These are phyloP conservation scores for Tetrapisispora taiwanensis DNA, from an alignment of 805 yeast species.

Conservation along the genomic window DNA sequence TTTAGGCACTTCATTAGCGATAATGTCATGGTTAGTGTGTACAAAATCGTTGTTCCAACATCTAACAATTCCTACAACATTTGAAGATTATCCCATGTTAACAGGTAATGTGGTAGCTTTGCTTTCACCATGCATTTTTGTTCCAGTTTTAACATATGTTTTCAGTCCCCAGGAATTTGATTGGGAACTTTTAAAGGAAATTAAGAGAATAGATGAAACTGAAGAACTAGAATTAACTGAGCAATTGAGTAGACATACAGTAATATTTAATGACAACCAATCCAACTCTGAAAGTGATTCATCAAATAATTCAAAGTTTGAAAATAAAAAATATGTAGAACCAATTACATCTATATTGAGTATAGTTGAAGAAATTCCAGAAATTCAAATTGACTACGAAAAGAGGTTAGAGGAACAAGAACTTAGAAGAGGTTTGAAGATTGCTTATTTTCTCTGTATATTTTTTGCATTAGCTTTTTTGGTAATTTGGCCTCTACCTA, in stretches of 20 bases:
- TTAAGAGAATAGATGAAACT: slow-evolving; percentile 61
- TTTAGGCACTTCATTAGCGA: slow-evolving; percentile 62
- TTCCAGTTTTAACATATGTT: slow-evolving; percentile 53
- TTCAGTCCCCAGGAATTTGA: slow-evolving; percentile 69
- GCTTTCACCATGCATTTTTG: slow-evolving; percentile 54
- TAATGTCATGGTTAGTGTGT: slow-evolving; percentile 55
- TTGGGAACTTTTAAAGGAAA: slow-evolving; percentile 51
- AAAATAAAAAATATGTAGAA: background rate
- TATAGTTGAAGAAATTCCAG: slow-evolving; percentile 22
- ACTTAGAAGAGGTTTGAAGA: slow-evolving; percentile 47
- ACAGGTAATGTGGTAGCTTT: slow-evolving; percentile 81
- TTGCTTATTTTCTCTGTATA: slow-evolving; percentile 51
- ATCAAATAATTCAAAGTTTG: too few relatives aligned
- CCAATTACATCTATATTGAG: slow-evolving; percentile 25
- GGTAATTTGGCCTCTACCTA: slow-evolving; percentile 88
- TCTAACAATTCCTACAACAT: slow-evolving; percentile 47
- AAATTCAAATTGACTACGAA: slow-evolving; percentile 15
- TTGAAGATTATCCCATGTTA: slow-evolving; percentile 80
- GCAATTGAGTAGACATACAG: slow-evolving; percentile 10
- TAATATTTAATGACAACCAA: background rate
- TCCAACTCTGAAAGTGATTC: background rate
- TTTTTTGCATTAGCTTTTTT: slow-evolving; percentile 53
- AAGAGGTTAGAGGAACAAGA: slow-evolving; percentile 42
- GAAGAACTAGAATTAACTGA: slow-evolving; percentile 39
- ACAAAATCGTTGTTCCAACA: slow-evolving; percentile 36